Base-by-base conservation (phyloP, 169 alveolate genomes). In the Plasmodium reichenowi region DNA sequence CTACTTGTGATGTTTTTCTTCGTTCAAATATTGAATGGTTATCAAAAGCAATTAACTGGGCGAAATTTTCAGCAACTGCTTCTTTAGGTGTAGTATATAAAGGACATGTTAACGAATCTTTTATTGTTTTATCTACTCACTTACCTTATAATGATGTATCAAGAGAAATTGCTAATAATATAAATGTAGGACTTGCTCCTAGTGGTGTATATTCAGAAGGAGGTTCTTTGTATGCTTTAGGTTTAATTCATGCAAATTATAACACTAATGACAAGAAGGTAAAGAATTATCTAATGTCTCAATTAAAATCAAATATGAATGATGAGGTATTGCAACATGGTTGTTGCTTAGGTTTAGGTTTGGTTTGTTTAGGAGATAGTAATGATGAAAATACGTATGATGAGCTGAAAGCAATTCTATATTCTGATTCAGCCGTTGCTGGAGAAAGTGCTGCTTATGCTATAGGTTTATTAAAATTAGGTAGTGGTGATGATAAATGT, bases 381-480 rank as follows among this genome's bases (percentile, higher is more conserved):
- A 97, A 96, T 88, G 96, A 93, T 38, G 73, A 88, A 3, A 67
- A 89, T 38, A 62, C 97, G 20, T 97, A 95, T 89, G 99, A 97
- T 88, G 98, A 94, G 22, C 83, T 98, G 59, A 97, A 96, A 91
- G 94, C 94, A 58, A 96, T 97, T 12, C 83, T 98, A 52, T 97
- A 93, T 90, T 94, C 95, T 43, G 99, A 98, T 90, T 94, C 96
- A 83, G 99, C 99, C 3, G 97, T 98, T 32, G 95, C 98, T 26
- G 99, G 99, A 0, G 99, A 98, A 94, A 99, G 99, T 26, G 99
- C 99, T 1, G 99, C 99, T 2, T 95, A 96, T 89, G 99, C 98
- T 15, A 96, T 96, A 66, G 99, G 99, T 1, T 93, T 98, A 52
- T 95, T 97, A 54, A 97, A 97, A 98, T 94, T 95, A 10, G 96